Percentiles rank a stretch among this genome's conserved stretches.
phyloP scores from a whole-genome alignment of 352 stramenopile genomes.

The Phytophthora niederhauseri region DNA sequence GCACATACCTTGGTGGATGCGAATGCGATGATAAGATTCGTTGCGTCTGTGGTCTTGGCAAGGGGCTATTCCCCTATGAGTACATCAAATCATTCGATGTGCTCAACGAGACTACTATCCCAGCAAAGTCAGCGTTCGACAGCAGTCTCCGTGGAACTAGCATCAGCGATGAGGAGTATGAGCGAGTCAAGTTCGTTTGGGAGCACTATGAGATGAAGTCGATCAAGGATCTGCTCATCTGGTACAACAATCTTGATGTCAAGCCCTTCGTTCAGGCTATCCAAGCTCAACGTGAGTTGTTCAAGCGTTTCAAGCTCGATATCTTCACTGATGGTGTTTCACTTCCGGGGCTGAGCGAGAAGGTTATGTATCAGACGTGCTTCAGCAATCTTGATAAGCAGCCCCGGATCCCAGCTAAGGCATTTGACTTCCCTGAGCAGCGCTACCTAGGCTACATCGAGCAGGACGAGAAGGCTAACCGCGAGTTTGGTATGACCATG shows the following conservation, averaged over 20 bases:
- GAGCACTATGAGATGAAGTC: conserved; percentile 41
- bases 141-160: conserved; percentile 14
- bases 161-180: conserved; percentile 32
- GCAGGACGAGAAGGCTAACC: conserved; percentile 29
- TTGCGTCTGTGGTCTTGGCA: conserved; percentile 18
- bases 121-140: conserved; percentile 32
- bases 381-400: conserved; percentile 16
- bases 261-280: conserved; percentile 31
- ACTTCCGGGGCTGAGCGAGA: conserved; percentile 23
- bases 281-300: conserved; percentile 20
- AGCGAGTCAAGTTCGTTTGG: conserved; percentile 36
- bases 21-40: conserved; percentile 40
- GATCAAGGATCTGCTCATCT: conserved; percentile 9
- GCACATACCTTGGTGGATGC: conserved; percentile 36
- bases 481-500: conserved; percentile 28
- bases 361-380: conserved; percentile 37
- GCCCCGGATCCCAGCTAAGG: background rate
- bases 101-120: conserved; percentile 27
- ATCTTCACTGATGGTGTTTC: conserved; percentile 29
- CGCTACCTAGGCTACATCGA: conserved; percentile 27
- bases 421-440: conserved; percentile 24
- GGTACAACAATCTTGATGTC: conserved; percentile 50
- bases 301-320: conserved; percentile 25
- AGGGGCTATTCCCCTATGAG: conserved; percentile 30
- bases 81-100: conserved; percentile 37